phyloP scores from a whole-genome alignment of 306 rosid genomes.

The Mimosa bimucronata region DNA sequence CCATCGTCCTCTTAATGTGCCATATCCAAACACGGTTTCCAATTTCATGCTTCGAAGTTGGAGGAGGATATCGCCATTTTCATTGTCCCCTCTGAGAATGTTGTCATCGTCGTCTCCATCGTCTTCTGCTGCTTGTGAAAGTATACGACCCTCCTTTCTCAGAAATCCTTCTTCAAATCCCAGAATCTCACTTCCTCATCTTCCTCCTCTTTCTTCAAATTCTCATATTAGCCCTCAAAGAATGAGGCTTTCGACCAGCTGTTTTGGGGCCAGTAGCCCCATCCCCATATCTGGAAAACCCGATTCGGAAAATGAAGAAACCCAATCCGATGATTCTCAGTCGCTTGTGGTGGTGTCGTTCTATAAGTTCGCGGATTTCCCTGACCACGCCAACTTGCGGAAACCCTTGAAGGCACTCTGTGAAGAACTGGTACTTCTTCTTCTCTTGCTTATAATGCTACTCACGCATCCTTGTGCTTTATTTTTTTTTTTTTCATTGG shows the following conservation, averaged over 20 bases:
- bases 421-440: constrained; percentile 68
- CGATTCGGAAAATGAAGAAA: constrained; percentile 12
- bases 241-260: constrained; percentile 63
- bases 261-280: constrained; percentile 35
- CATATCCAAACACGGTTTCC: constrained; percentile 40
- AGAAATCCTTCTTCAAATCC: constrained; percentile 17
- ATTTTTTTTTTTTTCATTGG: background rate
- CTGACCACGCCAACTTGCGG: constrained; percentile 70
- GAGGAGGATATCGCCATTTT: constrained; percentile 40
- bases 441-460: background rate
- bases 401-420: constrained; percentile 86
- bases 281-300: constrained; percentile 37
- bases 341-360: constrained; percentile 85
- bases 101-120: constrained; percentile 41
- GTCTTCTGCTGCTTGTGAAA: constrained; percentile 44
- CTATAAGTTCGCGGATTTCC: constrained; percentile 86
- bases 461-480: background rate
- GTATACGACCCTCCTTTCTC: background rate
- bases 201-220: constrained; percentile 13
- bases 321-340: constrained; percentile 28
- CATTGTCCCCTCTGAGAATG: constrained; percentile 48
- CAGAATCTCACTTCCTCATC: constrained; percentile 17
- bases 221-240: constrained; percentile 35
- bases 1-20: background rate
- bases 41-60: constrained; percentile 50